Evolutionary conservation across 768 basidiomycete species (phyloP), one percentile per base, ranked within the genome.

Genomic region (Clathrus columnatus): DNA sequence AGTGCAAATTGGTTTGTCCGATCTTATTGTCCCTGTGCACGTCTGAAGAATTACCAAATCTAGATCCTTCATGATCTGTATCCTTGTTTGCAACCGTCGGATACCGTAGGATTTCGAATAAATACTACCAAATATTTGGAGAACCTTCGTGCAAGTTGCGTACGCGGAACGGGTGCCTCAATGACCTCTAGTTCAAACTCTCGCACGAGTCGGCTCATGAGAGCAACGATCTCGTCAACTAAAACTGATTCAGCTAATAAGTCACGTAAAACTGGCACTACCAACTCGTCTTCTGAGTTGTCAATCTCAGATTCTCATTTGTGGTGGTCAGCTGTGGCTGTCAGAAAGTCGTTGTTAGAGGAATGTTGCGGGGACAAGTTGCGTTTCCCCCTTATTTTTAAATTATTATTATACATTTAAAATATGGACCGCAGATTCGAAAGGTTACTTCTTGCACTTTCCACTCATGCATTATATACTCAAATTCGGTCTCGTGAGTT

Each of bases 261-360:
- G n/a, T n/a, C n/a, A n/a, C n/a, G n/a, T n/a, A n/a, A n/a, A n/a
- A n/a, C n/a, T n/a, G n/a, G n/a, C n/a, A n/a, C n/a, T n/a, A n/a
- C n/a, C n/a, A n/a, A n/a, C n/a, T n/a, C n/a, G n/a, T n/a, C n/a
- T n/a, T n/a, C n/a, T n/a, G n/a, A n/a, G n/a, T n/a, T n/a, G n/a
- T n/a, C n/a, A n/a, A n/a, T n/a, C n/a, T n/a, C n/a, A n/a, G n/a
- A n/a, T n/a, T n/a, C n/a, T n/a, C n/a, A n/a, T n/a, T 74, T 70
- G 74, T 81, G 80, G 80, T 82, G 81, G 81, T 78, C 72, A 62
- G 76, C 79, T 50, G 72, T 80, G 2, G 68, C 79, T 4, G 77
- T 80, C 3, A 71, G 80, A 26, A 81, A 76, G 60, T 80, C 80
- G 7, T 59, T 81, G 23, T 61, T 81, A 24, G 80, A 81, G 56